Evolutionary conservation across 306 rosid genomes (phyloP).

Genomic region (Elaeagnus macrophylla): DNA sequence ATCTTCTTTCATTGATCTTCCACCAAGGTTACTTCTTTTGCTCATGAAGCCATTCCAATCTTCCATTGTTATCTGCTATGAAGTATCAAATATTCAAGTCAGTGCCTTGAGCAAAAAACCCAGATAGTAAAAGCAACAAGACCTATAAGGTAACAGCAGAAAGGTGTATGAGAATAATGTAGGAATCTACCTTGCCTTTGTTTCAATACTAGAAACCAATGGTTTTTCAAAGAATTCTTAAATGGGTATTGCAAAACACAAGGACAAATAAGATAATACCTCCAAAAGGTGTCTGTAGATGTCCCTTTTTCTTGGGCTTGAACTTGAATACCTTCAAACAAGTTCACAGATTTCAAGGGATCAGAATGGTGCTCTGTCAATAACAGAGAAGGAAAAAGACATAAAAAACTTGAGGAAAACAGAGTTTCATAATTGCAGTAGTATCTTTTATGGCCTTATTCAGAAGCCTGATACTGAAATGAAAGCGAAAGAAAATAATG

Average conservation of each 20-base stretch:
- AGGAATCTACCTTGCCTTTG: conserved; percentile 67
- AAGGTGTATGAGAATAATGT: conserved; percentile 49
- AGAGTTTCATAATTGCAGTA: conserved; percentile 2
- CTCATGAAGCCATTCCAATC: conserved; percentile 28
- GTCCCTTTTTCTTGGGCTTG: conserved; percentile 1
- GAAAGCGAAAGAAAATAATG: conserved; percentile 33
- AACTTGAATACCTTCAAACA: conserved; percentile 40
- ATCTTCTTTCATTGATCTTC: conserved; percentile 23
- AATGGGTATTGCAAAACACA: conserved; percentile 23
- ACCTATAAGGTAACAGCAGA: conserved; percentile 24
- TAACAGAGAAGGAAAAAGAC: conserved; percentile 26
- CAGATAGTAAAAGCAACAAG: conserved; percentile 2
- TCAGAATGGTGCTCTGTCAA: conserved; percentile 34
- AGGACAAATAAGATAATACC: background rate
- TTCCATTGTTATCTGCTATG: conserved; percentile 44
- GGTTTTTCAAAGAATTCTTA: conserved; percentile 24
- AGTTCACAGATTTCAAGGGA: conserved; percentile 48
- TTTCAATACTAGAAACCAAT: conserved; percentile 22
- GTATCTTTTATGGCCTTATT: conserved; percentile 10
- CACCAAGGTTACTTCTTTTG: conserved; percentile 28
- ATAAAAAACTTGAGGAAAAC: conserved; percentile 13
- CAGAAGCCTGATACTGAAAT: conserved; percentile 14
- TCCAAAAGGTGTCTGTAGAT: no score
- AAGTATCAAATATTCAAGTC: conserved; percentile 7
- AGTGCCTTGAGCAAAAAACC: background rate